These are phyloP conservation scores for Apodospora peruviana DNA, from an alignment of 495 filamentous ascomycete species.

Conservation along the genomic window DNA sequence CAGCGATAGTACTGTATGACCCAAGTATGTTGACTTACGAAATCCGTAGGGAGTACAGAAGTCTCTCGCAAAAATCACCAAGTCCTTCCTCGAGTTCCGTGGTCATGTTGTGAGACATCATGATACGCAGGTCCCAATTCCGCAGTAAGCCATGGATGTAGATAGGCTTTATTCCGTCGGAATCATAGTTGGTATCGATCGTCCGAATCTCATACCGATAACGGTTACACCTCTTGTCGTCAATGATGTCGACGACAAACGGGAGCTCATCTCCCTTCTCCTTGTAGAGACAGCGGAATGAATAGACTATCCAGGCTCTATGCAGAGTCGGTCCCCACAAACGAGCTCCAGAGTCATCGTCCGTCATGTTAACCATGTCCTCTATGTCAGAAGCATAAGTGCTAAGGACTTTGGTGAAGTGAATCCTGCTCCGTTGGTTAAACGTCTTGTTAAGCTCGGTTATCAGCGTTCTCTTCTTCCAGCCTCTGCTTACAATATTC, in stretches of 20 bases:
- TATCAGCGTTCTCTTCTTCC: conserved; percentile 15
- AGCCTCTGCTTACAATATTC: conserved; percentile 6
- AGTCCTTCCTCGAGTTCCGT: conserved; percentile 17
- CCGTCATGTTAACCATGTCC: conserved; percentile 24
- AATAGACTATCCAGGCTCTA: conserved; percentile 38
- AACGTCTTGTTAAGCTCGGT: conserved; percentile 14
- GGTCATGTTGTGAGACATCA: conserved; percentile 13
- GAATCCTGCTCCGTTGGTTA: conserved; percentile 8
- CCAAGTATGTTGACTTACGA: no score
- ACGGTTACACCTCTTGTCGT: conserved; percentile 38
- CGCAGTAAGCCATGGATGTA: conserved; percentile 36
- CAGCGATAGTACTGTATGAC: no score
- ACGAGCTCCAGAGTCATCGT: conserved; percentile 8
- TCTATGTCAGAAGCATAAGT: conserved; percentile 29
- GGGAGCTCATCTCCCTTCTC: background rate
- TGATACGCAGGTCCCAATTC: conserved; percentile 39
- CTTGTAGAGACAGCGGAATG: conserved; percentile 39
- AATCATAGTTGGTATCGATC: background rate
- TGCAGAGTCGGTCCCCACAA: conserved; percentile 12
- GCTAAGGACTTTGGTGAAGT: conserved; percentile 40
- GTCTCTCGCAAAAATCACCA: conserved; percentile 20
- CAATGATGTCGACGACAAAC: conserved; percentile 45
- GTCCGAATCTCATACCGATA: conserved; percentile 15
- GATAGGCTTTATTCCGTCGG: conserved; percentile 10
- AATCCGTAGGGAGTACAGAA: conserved; percentile 31